Base-by-base conservation (phyloP, 1,139 yeast species). In the Debaryomycetaceae sp. region DNA sequence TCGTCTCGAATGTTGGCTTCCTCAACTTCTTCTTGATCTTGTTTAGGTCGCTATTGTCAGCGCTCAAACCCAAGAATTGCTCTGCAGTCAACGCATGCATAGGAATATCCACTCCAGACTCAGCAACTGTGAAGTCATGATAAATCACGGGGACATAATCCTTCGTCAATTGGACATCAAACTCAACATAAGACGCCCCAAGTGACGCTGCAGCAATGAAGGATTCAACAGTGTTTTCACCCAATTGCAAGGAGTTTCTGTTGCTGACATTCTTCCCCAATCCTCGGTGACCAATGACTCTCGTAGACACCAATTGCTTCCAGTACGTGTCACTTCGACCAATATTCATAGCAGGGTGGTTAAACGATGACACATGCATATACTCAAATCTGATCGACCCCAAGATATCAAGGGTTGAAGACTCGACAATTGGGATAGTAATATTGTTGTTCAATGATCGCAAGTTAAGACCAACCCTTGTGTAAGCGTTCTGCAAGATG, bases 251-350 rank as follows among this genome's bases (percentile, higher is more conserved):
- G 4, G 95, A 83, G 41, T 77, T 79, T 32, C 81, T 72, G 29
- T 74, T 71, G 40, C 76, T 72, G 25, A 66, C 64, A 57, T 91
- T 91, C 61, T 88, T 89, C 42, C 98, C 98, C 43, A 88, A 65
- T 5, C 98, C 98, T 48, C 98, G 76, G 52, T 91, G 98, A 2
- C 98, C 98, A 58, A 91, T 91, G 22, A 91, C 95, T 40, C 96
- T 70, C 2, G 96, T 85, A 0, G 93, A 77, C 4, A 83, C 89
- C 38, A 86, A 64, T 23, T 91, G 86, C 51, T 84, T 85, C 97
- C 97, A 91, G 56, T 88, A 89, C 1, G 94, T 83, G 34, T 85
- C 84, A 2, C 89, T 75, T 46, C 83, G 71, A 28, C 73, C 75
- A 16, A 83, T 59, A 6, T 74, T 72, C 78, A 83, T 76, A 20